Evolutionary conservation across 768 basidiomycete genomes (phyloP).

Genomic region (Auriscalpium vulgare): DNA sequence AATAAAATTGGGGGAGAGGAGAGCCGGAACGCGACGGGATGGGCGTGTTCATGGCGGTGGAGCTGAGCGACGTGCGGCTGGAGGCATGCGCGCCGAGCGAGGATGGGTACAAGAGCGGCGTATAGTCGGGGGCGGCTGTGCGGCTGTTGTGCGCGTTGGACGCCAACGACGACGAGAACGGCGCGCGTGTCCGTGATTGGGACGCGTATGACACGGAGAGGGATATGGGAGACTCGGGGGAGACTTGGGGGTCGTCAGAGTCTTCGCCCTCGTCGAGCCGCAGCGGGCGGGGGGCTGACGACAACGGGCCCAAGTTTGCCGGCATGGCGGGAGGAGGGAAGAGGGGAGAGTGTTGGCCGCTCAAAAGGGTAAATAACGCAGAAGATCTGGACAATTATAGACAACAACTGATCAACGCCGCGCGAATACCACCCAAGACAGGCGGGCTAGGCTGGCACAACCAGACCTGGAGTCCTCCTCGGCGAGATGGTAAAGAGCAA

Average conservation of each 20-base stretch:
- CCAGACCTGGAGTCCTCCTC: too few species aligned
- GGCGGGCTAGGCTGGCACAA: too few species aligned
- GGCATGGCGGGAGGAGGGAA: not conserved
- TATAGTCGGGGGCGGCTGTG: not conserved
- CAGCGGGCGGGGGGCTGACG: not conserved
- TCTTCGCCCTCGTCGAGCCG: not conserved
- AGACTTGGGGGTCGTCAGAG: not conserved
- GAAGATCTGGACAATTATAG: too few species aligned
- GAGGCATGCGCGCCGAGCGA: not conserved
- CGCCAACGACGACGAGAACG: not conserved
- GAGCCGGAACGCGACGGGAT: slow-evolving; percentile 55
- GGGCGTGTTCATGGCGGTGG: slow-evolving; percentile 37
- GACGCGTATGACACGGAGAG: not conserved
- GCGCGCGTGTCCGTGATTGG: slow-evolving; percentile 15
- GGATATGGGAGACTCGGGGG: not conserved
- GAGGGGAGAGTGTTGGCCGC: not conserved
- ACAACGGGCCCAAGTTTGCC: not conserved
- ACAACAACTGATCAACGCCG: too few species aligned
- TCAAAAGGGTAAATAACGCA: too few species aligned
- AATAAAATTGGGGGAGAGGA: slow-evolving; percentile 47
- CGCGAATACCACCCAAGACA: too few species aligned
- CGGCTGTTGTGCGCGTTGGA: not conserved
- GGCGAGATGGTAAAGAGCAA: too few species aligned
- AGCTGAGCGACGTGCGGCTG: slow-evolving; percentile 17
- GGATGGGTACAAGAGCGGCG: not conserved